phyloP scores from a whole-genome alignment of 495 filamentous ascomycete species.

The Penicillium maclennaniae region DNA sequence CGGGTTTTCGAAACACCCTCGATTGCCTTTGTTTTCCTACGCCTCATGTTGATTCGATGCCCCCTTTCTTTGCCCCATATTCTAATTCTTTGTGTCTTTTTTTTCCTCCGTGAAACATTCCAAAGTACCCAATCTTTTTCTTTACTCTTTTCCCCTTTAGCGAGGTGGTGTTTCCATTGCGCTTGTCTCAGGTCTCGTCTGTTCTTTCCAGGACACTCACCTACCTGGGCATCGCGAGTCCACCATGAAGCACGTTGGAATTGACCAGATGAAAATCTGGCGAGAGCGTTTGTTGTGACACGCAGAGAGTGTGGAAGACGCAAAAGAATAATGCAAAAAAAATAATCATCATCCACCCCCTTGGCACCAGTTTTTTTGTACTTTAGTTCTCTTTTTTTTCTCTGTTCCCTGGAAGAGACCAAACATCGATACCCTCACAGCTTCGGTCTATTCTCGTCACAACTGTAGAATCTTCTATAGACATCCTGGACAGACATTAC shows the following conservation, averaged over 20 bases:
- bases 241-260: not conserved
- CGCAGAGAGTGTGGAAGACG: constrained; percentile 6
- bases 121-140: constrained; percentile 17
- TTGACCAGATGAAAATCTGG: not conserved
- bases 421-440: constrained; percentile 45
- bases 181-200: not conserved
- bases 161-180: constrained; percentile 9
- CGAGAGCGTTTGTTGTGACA: constrained; percentile 9
- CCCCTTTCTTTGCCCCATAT: constrained; percentile 16
- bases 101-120: constrained; percentile 22
- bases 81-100: constrained; percentile 27
- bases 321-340: constrained; percentile 17
- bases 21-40: constrained; percentile 5
- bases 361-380: constrained; percentile 23
- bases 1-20: constrained; percentile 5
- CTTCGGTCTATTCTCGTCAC: constrained; percentile 15
- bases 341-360: constrained; percentile 9
- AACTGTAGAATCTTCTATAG: not conserved
- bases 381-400: constrained; percentile 23
- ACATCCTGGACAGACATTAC: not conserved
- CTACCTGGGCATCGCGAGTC: not conserved
- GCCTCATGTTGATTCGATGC: constrained; percentile 13
- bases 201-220: not conserved
- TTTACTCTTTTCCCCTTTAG: constrained; percentile 11
- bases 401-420: constrained; percentile 20